phyloP scores from a whole-genome alignment of 2,329 filamentous ascomycete species.

The Colletotrichum nymphaeae region DNA sequence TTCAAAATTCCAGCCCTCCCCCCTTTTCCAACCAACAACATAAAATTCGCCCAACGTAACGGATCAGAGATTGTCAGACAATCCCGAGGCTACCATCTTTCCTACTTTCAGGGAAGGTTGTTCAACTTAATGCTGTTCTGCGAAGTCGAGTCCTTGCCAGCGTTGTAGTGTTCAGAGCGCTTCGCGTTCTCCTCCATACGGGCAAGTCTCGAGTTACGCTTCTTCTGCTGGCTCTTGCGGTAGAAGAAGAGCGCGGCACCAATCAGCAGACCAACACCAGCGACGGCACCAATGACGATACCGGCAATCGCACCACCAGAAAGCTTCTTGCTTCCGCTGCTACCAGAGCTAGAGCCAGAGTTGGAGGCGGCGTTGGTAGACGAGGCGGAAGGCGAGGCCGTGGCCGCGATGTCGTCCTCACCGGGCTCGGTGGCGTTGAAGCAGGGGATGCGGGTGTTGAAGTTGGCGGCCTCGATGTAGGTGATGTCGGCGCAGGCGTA shows the following conservation, averaged over 20 bases:
- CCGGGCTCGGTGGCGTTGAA: constrained; percentile 48
- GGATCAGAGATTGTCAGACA: no score
- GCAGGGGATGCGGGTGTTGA: constrained; percentile 44
- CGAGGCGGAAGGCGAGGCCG: constrained; percentile 34
- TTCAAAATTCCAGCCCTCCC: neutral
- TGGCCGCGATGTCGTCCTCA: constrained; percentile 39
- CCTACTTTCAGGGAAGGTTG: neutral
- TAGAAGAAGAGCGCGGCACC: constrained; percentile 29
- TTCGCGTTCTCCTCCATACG: constrained; percentile 32
- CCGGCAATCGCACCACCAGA: constrained; percentile 32
- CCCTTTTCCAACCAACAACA: neutral
- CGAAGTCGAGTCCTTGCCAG: constrained; percentile 22
- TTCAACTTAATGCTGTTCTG: constrained; percentile 27
- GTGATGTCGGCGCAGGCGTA: constrained; percentile 55
- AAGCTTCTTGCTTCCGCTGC: neutral
- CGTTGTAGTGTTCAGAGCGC: constrained; percentile 22
- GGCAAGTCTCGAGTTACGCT: constrained; percentile 30
- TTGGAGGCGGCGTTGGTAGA: constrained; percentile 16
- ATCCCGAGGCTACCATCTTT: neutral
- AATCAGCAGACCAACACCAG: constrained; percentile 17
- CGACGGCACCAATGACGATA: constrained; percentile 31
- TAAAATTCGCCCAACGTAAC: no score
- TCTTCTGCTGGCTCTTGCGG: constrained; percentile 32
- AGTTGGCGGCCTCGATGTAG: constrained; percentile 44
- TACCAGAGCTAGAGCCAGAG: neutral